Base-by-base conservation (phyloP, 805 yeast species). In the Phaffomyces thermotolerans region DNA sequence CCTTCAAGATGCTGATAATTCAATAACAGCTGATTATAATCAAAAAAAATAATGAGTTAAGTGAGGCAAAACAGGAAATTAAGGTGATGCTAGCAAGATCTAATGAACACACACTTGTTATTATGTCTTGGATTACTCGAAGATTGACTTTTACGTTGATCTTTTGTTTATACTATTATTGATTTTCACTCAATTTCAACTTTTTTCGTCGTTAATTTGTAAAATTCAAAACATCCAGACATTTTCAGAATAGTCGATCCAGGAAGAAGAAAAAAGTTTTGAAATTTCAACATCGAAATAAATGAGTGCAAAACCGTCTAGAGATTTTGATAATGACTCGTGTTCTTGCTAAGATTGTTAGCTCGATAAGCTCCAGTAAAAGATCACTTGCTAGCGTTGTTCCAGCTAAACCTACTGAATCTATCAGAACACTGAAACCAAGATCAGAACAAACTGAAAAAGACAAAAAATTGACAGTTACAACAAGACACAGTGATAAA, bases 401-500 rank as follows among this genome's bases (percentile, higher is more conserved):
- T 10, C 32, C 41, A 2, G 29, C 31, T 27, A 37, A 30, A 22
- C 35, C 43, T 24, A 34, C 40, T 23, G 46, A 44, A 22, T 45
- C 45, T 17, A 41, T 34, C 22, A 41, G 44, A 40, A 37, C 40
- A 2, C 35, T 42, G 4, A 45, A 45, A 40, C 45, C 48, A 34
- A 42, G 36, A 39, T 39, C 48, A 20, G 46, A 40, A 30, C 51
- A 40, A 29, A 37, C 47, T 17, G 41, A 39, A 41, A 41, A 47
- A 36, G 54, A 52, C 36, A 49, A 49, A 48, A 52, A 49, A 40
- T 45, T 47, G 35, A 42, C 43, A 34, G 52, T 52, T 30, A 50
- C 52, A 32, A 48, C 55, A 20, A 51, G 52, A 53, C 54, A 50
- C 44, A 56, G 53, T 32, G 54, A 50, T 32, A 57, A 53, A 46